Percentiles rank a stretch among this genome's conserved stretches.
These are phyloP conservation scores for Graphilbum fragrans DNA, from an alignment of 2,329 filamentous ascomycete genomes.

Conservation along the genomic window DNA sequence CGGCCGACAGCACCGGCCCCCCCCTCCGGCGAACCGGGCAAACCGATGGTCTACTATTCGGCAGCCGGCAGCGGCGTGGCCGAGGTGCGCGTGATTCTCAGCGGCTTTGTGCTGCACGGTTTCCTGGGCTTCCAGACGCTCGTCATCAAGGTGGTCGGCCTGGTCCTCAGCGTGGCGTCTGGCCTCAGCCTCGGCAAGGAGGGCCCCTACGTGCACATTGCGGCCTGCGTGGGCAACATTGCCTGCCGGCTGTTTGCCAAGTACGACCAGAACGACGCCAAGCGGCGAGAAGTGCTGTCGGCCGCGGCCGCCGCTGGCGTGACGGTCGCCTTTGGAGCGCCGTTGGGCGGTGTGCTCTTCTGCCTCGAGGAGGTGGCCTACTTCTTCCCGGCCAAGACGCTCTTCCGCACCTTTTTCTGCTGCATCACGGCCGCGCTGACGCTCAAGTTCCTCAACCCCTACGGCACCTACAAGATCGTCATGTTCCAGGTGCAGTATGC, in stretches of 20 bases:
- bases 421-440: constrained; percentile 88
- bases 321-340: constrained; percentile 87
- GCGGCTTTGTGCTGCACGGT: constrained; percentile 90
- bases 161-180: constrained; percentile 83
- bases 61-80: constrained; percentile 93
- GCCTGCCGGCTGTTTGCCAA: constrained; percentile 87
- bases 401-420: constrained; percentile 97
- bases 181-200: constrained; percentile 92
- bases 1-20: constrained; percentile 23
- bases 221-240: constrained; percentile 90
- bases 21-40: too few species aligned
- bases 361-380: constrained; percentile 92
- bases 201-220: constrained; percentile 93
- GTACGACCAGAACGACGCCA: constrained; percentile 88
- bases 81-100: constrained; percentile 95
- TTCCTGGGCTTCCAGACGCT: constrained; percentile 85
- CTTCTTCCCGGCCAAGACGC: constrained; percentile 93
- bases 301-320: constrained; percentile 86
- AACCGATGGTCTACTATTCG: constrained; percentile 92
- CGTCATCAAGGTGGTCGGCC: constrained; percentile 67
- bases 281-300: constrained; percentile 85
- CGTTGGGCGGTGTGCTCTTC: constrained; percentile 77
- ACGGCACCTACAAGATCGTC: constrained; percentile 92
- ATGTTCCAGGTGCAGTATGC: constrained; percentile 89
- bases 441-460: constrained; percentile 90